Base-by-base conservation (phyloP, 192 early-diverging fungal species). In the Dissophora ornata region DNA sequence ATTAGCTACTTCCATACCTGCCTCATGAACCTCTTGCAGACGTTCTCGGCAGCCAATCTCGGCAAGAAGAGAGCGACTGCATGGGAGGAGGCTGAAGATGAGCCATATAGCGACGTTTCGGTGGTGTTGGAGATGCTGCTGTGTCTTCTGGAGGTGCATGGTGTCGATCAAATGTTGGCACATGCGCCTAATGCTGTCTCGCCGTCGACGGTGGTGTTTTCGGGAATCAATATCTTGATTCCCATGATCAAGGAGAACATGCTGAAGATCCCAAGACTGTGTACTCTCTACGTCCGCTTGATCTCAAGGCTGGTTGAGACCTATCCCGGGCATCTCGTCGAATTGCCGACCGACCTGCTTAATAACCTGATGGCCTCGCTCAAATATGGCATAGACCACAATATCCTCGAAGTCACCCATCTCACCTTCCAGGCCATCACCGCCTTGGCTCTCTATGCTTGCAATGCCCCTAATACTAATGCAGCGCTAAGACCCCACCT, bases 201-300 rank as follows among this genome's bases (percentile, higher is more conserved):
- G 66, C 86, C 74, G 71, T 90, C 47, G 71, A 87, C n/a, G 21
- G 89, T 94, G 5, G 87, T 93, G 26, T 88, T 91, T 45, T 88
- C 83, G 73, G 93, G 90, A 29, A 77, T 93, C 41, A 86, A 91
- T 79, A 82, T 86, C 24, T 62, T 93, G 2, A 82, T 92, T 25
- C 91, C 91, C 5, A 83, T 93, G 62, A 89, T 94, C 57, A 88
- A 89, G 47, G 62, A 86, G 28, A 79, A 90, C 24, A 90, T 94
- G 87, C 74, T 94, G 1, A 80, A 90, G 83, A 89, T 89, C 26
- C 89, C 89, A 16, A 62, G 79, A 36, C 53, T 91, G 11, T 91
- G 89, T 63, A 84, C 81, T 53, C 80, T 87, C 48, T 94, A 89
- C 75, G 86, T 90, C 57, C 79, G 82, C n/a, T 60, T 92, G 46